Conservation (phyloP, 805 yeast genomes). For the Candida manassasensis region DNA sequence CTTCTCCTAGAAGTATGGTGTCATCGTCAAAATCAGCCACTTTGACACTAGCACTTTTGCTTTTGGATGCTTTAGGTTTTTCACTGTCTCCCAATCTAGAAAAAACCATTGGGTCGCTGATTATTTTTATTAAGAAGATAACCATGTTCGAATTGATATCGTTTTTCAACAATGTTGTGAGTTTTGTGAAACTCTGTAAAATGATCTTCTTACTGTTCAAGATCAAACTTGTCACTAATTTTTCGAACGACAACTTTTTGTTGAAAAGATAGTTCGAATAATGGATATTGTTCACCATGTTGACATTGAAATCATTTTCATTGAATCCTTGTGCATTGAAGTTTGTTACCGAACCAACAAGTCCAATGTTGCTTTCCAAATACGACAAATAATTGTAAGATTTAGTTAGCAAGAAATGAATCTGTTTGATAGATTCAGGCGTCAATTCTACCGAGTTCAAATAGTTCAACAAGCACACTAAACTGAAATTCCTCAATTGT, state of each 20-base stretch:
- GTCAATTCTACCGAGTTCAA: constrained; percentile 32
- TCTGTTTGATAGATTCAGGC: constrained; percentile 37
- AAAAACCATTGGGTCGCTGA: constrained; percentile 34
- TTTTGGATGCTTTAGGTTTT: constrained; percentile 16
- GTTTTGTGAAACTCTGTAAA: constrained; percentile 29
- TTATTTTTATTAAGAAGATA: constrained; percentile 32
- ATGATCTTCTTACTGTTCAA: constrained; percentile 35
- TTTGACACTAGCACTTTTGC: constrained; percentile 14
- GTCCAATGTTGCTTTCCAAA: constrained; percentile 33
- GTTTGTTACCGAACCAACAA: constrained; percentile 28
- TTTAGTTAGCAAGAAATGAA: constrained; percentile 37
- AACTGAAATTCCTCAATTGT: constrained; percentile 33
- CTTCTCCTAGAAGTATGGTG: constrained; percentile 37
- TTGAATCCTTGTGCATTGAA: constrained; percentile 25
- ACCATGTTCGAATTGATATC: constrained; percentile 41
- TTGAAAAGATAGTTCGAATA: constrained; percentile 22
- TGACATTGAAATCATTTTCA: constrained; percentile 26
- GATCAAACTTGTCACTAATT: constrained; percentile 27
- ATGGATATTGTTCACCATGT: constrained; percentile 24
- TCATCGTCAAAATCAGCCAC: constrained; percentile 23
- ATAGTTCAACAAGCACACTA: constrained; percentile 36
- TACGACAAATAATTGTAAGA: constrained; percentile 37
- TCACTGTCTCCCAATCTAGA: constrained; percentile 13
- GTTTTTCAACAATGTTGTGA: constrained; percentile 28
- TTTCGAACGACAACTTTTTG: constrained; percentile 18